These are phyloP conservation scores for Cladophialophora exuberans DNA, from an alignment of 2,329 filamentous ascomycete genomes.

Conservation along the genomic window DNA sequence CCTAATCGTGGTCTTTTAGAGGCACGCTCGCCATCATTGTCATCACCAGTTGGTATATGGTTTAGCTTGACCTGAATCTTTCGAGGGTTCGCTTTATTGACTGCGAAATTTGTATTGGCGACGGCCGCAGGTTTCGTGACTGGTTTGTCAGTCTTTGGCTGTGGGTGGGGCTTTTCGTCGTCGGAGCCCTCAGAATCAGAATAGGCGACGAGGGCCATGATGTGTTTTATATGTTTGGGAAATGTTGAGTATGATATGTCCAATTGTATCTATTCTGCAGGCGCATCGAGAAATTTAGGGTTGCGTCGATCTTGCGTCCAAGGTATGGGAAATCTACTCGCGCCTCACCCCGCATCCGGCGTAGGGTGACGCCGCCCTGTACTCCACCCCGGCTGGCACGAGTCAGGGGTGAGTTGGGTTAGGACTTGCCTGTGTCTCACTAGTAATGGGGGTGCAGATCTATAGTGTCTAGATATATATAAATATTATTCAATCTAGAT, in stretches of 20 bases:
- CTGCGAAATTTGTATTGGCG: slow-evolving; percentile 74
- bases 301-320: neutral
- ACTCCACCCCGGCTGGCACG: no score
- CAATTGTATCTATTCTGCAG: no score
- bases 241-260: neutral
- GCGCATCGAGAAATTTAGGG: neutral
- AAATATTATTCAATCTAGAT: no score
- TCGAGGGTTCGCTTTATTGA: slow-evolving; percentile 77
- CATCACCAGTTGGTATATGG: slow-evolving; percentile 48
- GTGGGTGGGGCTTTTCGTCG: slow-evolving; percentile 51
- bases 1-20: slow-evolving; percentile 71
- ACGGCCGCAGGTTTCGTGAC: slow-evolving; percentile 46
- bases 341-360: no score
- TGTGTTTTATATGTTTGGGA: neutral
- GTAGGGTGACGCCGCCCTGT: no score
- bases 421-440: slow-evolving; percentile 1
- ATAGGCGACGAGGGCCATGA: slow-evolving; percentile 80
- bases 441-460: neutral
- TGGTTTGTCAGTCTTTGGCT: slow-evolving; percentile 41
- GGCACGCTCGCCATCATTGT: slow-evolving; percentile 58
- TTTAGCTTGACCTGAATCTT: slow-evolving; percentile 84
- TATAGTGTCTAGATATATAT: no score
- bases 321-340: no score
- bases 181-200: slow-evolving; percentile 77
- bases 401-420: no score